A percentile compares a stretch with the other conserved stretches of the same genome.
Evolutionary conservation across 805 yeast species (phyloP).

Genomic region (Candida qinlingensis): DNA sequence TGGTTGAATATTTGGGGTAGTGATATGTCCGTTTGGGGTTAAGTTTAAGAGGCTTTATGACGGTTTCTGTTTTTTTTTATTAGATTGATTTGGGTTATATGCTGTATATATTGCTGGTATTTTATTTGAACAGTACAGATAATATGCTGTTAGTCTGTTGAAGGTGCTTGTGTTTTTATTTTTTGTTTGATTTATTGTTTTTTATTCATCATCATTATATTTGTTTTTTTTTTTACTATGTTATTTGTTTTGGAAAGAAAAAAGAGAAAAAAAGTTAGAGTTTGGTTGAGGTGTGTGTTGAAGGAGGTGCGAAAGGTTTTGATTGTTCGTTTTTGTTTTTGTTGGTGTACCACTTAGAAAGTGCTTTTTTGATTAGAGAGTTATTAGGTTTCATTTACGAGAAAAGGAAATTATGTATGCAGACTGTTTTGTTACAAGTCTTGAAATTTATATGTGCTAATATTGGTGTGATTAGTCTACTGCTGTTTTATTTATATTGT

Average conservation of each 20-base stretch:
- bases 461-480: no score
- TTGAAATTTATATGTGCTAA: no score
- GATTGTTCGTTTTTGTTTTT: neutral
- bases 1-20: conserved; percentile 27
- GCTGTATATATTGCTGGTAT: conserved; percentile 1
- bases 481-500: neutral
- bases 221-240: neutral
- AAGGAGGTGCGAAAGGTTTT: neutral
- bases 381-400: no score
- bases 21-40: conserved; percentile 28
- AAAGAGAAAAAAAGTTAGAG: neutral
- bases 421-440: no score
- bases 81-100: neutral
- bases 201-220: neutral
- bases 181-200: conserved; percentile 1
- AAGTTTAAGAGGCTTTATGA: neutral
- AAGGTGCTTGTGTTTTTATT: conserved; percentile 4
- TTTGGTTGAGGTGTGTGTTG: neutral
- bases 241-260: neutral
- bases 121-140: neutral
- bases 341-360: no score
- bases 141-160: neutral
- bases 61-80: neutral
- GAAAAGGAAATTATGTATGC: no score
- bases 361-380: no score